Evolutionary conservation across 1,284 basidiomycete genomes (phyloP), one percentile per base, ranked within the genome.

Genomic region (Puccinia hordei): DNA sequence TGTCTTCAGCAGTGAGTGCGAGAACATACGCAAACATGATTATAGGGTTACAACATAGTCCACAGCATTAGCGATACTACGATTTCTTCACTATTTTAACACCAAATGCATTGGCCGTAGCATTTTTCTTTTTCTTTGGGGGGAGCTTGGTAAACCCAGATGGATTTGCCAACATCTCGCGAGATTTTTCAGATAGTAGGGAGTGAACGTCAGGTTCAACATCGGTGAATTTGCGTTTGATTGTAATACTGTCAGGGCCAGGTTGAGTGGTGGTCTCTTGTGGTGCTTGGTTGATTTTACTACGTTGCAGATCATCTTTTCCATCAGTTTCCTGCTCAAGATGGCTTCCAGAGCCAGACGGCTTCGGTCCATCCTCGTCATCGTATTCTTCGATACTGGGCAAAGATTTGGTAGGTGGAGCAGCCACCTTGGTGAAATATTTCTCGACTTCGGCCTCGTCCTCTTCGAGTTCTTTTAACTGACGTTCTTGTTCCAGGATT

Each of bases 101-200:
- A 22, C 78, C 78, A 22, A 80, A 73, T 65, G 71, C 69, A 57
- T 61, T 72, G 6, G 61, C 35, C 33, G 68, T 30, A 55, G 41
- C 27, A n/a, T 69, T 63, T 55, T 73, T 80, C 46, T 80, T 80
- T 61, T 80, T 80, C 57, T 73, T 73, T 13, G 69, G 69, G 24
- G 46, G 57, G n/a, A 46, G 55, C 53, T 80, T 73, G 8, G 78
- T 80, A 57, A 80, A 80, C 24, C 33, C 73, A 73, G 55, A 63
- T 24, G 68, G 27, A 53, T 53, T 65, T 19, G 69, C 55, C 38
- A 80, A 61, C 69, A 93, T 87, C 19, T 90, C 88, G 78, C 90
- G 90, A 0, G 91, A 89, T n/a, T 90, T 89, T 69, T 91, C 91
- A 5, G 92, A 90, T 35, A 96, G 86, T 0, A 96, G 87, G 81